phyloP scores from a whole-genome alignment of 2,329 filamentous ascomycete genomes.

The Fusarium sp. region DNA sequence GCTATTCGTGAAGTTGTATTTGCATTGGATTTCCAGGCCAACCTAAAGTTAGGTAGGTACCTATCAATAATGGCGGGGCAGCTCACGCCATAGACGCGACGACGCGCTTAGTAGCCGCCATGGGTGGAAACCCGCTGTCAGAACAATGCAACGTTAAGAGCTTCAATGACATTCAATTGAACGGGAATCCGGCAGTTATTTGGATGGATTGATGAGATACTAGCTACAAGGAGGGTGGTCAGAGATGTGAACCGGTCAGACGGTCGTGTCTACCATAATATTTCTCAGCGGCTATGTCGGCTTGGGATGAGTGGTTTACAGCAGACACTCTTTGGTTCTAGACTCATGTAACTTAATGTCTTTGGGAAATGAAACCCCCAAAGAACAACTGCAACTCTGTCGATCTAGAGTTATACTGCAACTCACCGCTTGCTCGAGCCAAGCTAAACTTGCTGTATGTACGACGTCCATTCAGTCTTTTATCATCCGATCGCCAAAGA shows the following conservation, averaged over 20 bases:
- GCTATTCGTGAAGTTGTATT: slow-evolving; percentile 31
- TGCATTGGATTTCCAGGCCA: slow-evolving; percentile 29
- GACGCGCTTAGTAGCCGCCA: slow-evolving; percentile 44
- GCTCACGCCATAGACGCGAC: slow-evolving; percentile 34
- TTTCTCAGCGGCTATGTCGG: slow-evolving; percentile 40
- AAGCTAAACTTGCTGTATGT: slow-evolving; percentile 12
- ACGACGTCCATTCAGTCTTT: not conserved
- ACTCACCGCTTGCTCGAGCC: slow-evolving; percentile 34
- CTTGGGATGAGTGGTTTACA: slow-evolving; percentile 30
- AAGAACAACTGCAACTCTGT: slow-evolving; percentile 25
- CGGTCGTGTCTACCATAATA: not conserved
- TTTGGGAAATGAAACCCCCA: slow-evolving; percentile 33
- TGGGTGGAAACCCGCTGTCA: slow-evolving; percentile 9
- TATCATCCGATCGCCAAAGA: slow-evolving; percentile 9
- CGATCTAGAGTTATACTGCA: slow-evolving; percentile 22
- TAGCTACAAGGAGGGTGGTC: slow-evolving; percentile 8
- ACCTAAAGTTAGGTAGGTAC: slow-evolving; percentile 10
- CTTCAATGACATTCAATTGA: not conserved
- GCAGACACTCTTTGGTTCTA: slow-evolving; percentile 19
- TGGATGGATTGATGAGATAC: slow-evolving; percentile 2
- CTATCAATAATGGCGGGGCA: slow-evolving; percentile 34
- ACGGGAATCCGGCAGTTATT: not conserved
- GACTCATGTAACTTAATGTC: slow-evolving; percentile 28
- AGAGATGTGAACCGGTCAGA: not conserved
- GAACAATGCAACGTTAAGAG: slow-evolving; percentile 27